phyloP scores from a whole-genome alignment of 2,329 filamentous ascomycete species.

The Colletotrichum truncatum region DNA sequence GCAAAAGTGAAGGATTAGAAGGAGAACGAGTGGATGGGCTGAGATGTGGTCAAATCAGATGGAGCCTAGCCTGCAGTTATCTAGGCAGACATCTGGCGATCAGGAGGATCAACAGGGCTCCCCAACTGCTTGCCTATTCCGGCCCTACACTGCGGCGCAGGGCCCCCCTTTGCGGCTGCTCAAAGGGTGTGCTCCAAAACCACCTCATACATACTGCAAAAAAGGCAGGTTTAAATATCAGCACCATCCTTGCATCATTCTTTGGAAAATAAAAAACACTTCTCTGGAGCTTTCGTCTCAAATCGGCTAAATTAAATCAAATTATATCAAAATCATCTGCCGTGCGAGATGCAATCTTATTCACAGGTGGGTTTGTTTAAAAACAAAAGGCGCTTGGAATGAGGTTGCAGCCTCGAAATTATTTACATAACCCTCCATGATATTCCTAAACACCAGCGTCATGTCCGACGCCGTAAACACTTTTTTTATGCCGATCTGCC shows the following conservation, averaged over 20 bases:
- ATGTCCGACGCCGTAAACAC: slow-evolving; percentile 14
- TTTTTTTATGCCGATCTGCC: slow-evolving; percentile 4
- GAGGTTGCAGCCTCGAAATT: slow-evolving; percentile 7
- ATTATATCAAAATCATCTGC: neutral
- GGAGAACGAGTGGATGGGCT: neutral
- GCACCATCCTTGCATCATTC: neutral
- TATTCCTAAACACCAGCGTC: slow-evolving; percentile 28
- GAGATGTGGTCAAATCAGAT: neutral
- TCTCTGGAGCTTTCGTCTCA: neutral
- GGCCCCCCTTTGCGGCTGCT: neutral
- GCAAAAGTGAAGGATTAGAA: neutral
- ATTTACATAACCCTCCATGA: slow-evolving; percentile 20
- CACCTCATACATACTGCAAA: neutral
- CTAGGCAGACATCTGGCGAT: slow-evolving; percentile 16
- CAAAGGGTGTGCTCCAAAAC: neutral
- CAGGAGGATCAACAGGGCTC: neutral
- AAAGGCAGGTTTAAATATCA: neutral
- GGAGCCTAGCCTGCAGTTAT: neutral
- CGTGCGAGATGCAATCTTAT: too few species aligned
- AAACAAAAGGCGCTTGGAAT: neutral
- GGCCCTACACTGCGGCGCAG: neutral
- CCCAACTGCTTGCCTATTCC: neutral
- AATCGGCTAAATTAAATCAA: neutral
- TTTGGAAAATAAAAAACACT: neutral
- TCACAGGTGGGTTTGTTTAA: too few species aligned